phyloP scores from a whole-genome alignment of 495 filamentous ascomycete species.

The Rostrohypoxylon terebratum region DNA sequence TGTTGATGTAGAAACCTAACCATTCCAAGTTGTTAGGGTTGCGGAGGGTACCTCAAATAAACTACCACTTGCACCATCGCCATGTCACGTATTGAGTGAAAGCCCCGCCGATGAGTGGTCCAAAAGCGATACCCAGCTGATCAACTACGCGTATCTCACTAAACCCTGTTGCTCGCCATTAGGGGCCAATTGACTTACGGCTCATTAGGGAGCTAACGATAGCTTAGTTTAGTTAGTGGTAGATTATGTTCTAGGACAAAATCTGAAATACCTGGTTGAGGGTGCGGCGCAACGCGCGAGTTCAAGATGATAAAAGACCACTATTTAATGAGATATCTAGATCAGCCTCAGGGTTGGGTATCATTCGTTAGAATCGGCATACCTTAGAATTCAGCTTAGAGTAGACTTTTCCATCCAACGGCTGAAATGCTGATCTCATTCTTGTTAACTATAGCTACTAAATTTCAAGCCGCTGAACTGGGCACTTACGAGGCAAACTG shows the following conservation, averaged over 20 bases:
- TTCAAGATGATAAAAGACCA: conserved; percentile 14
- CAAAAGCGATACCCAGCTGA: conserved; percentile 50
- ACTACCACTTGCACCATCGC: conserved; percentile 50
- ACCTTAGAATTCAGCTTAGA: conserved; percentile 3
- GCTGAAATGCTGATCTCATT: conserved; percentile 3
- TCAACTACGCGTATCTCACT: conserved; percentile 43
- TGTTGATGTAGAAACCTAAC: conserved; percentile 67
- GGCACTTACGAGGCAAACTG: neutral
- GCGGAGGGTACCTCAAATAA: neutral
- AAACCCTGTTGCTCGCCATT: conserved; percentile 17
- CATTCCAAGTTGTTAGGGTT: neutral
- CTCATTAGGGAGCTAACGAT: conserved; percentile 38
- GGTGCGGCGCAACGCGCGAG: conserved; percentile 1
- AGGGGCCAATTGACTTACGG: conserved; percentile 16
- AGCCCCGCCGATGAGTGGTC: conserved; percentile 68
- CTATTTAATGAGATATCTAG: neutral
- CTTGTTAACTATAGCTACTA: neutral
- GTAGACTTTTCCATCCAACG: neutral
- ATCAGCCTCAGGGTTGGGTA: neutral
- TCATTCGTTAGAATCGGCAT: no score
- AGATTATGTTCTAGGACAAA: neutral
- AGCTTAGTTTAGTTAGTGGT: neutral
- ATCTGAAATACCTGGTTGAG: conserved; percentile 1
- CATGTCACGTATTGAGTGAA: conserved; percentile 67
- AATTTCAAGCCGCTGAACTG: neutral